A percentile compares a stretch with the other conserved stretches of the same genome.
These are phyloP conservation scores for Jasminum sambac DNA, from an alignment of 257 asterid genomes.

Conservation along the genomic window DNA sequence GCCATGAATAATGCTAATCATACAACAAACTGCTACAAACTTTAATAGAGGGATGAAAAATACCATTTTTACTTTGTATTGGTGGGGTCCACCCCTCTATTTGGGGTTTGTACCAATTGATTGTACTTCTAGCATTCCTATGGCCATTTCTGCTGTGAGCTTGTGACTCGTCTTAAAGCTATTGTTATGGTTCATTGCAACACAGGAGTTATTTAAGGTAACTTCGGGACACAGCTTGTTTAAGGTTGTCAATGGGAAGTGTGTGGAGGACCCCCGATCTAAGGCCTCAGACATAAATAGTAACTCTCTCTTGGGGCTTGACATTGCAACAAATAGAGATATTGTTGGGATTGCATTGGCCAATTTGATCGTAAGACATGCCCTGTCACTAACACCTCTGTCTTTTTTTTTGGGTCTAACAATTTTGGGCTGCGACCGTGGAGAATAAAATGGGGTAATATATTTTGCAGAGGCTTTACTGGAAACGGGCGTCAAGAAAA, in stretches of 20 bases:
- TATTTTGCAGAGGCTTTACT: slow-evolving; percentile 83
- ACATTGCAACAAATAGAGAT: slow-evolving; percentile 88
- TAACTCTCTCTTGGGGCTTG: slow-evolving; percentile 77
- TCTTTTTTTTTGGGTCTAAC: background rate
- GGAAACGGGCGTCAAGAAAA: slow-evolving; percentile 91
- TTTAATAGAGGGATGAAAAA: too few species aligned
- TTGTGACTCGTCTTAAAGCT: too few species aligned
- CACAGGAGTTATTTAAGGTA: slow-evolving; percentile 81
- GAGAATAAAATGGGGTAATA: slow-evolving; percentile 10
- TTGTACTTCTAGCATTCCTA: too few species aligned
- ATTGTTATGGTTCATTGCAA: slow-evolving; percentile 8
- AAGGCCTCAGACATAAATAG: slow-evolving; percentile 91
- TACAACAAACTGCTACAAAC: too few species aligned
- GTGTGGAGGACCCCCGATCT: slow-evolving; percentile 87
- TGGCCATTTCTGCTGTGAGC: too few species aligned
- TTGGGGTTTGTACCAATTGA: too few species aligned
- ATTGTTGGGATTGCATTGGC: slow-evolving; percentile 93
- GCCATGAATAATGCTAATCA: background rate
- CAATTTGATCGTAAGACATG: slow-evolving; percentile 76
- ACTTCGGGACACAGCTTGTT: slow-evolving; percentile 89
- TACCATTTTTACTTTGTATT: too few species aligned
- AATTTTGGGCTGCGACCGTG: slow-evolving; percentile 7
- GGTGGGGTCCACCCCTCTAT: too few species aligned
- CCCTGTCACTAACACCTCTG: background rate
- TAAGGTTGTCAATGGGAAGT: slow-evolving; percentile 82